Base-by-base conservation (phyloP, 2,329 filamentous ascomycete genomes). In the Penicillium sp. region DNA sequence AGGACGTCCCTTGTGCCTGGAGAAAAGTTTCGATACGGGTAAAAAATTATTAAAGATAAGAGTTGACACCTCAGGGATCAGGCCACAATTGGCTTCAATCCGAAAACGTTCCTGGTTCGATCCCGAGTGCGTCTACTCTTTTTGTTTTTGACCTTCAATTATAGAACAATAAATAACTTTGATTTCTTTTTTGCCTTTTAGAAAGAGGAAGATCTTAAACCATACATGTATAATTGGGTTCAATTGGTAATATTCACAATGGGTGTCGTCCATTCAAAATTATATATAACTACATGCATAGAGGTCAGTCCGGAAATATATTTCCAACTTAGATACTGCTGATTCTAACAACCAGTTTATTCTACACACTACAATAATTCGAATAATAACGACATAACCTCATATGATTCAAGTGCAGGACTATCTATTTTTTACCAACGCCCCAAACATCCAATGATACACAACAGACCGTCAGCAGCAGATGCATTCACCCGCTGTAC, bases 101-200 rank as follows among this genome's bases (percentile, higher is more conserved):
- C 9, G 30, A 43, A 25, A 51, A 44, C 30, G 40, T 38, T 44
- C 49, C 58, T 55, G 60, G 62, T 64, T 65, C 62, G 60, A 65
- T 63, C 58, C 62, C 61, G 28, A 22, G 22, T 22, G 60, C 56
- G 58, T 61, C 58, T 61, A 62, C 33, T 38, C 25, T 55, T 51
- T 62, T 60, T 44, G 19, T 8, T 43, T 56, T 30, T 44, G 22
- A 17, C 28, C 26, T 40, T 46, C 53, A 19, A 19, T 6, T 22
- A 9, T 25, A 12, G 10, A 4, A 37, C n/a, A 37, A 25, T 16
- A 35, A 35, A 35, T 11, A 33, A 17, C 17, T 22, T 14, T 38
- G 9, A 12, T 14, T 25, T 22, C 6, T 25, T 16, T 16, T 16
- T 25, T 38, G 17, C 6, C 0, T 14, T 26, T 31, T 44, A 6